A percentile compares a stretch with the other conserved stretches of the same genome.
phyloP scores from a whole-genome alignment of 2,329 filamentous ascomycete species.

The Botrytis pseudocinerea region DNA sequence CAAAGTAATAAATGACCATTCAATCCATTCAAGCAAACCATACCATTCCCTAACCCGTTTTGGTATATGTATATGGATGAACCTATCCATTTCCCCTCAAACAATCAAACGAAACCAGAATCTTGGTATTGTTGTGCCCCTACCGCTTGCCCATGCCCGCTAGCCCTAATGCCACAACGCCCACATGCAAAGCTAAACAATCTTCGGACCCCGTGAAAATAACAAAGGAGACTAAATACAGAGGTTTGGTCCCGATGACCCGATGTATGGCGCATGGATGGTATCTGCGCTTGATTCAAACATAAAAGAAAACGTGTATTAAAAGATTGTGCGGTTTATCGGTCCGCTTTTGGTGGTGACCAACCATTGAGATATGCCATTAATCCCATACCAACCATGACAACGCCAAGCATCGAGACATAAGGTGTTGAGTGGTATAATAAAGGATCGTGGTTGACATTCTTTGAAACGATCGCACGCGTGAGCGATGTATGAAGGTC shows the following conservation, averaged over 20 bases:
- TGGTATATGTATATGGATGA: constrained; percentile 19
- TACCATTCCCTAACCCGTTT: constrained; percentile 14
- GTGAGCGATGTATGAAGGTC: constrained; percentile 19
- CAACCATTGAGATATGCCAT: constrained; percentile 88
- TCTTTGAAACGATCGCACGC: constrained; percentile 31
- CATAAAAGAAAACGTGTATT: constrained; percentile 13
- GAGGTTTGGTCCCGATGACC: constrained; percentile 19
- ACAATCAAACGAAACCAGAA: constrained; percentile 16
- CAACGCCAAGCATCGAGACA: constrained; percentile 79
- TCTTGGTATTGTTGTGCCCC: constrained; percentile 20
- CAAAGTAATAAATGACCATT: constrained; percentile 16
- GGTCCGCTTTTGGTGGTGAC: constrained; percentile 51
- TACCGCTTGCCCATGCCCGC: constrained; percentile 17
- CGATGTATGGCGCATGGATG: not conserved
- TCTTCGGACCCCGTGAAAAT: constrained; percentile 7
- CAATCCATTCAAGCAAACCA: constrained; percentile 5
- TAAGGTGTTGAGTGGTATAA: constrained; percentile 67
- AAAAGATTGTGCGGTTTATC: constrained; percentile 29
- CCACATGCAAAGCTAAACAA: constrained; percentile 18
- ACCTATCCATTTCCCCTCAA: constrained; percentile 11
- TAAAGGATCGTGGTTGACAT: constrained; percentile 48
- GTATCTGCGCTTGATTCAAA: constrained; percentile 8
- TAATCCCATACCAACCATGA: constrained; percentile 76
- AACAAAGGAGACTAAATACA: constrained; percentile 19
- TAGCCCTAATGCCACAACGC: constrained; percentile 17